These are phyloP conservation scores for Tagetes patula DNA, from an alignment of 129 eudicot genomes.

Conservation along the genomic window DNA sequence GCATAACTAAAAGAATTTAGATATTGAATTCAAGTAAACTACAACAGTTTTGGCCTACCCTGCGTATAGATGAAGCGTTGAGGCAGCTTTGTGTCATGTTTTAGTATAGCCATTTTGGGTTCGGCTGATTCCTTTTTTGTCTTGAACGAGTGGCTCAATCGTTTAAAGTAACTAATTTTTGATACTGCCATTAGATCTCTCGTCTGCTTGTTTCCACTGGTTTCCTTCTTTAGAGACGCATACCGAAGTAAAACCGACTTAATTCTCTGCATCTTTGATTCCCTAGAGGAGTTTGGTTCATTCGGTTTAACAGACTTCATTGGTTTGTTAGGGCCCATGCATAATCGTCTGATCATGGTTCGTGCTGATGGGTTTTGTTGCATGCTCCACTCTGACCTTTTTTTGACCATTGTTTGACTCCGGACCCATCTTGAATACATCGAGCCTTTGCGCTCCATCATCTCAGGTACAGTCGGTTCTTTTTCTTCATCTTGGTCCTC, in stretches of 20 bases:
- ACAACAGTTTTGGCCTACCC: conserved; percentile 31
- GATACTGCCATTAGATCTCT: conserved; percentile 32
- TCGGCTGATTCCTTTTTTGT: conserved; percentile 34
- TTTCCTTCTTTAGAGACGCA: conserved; percentile 56
- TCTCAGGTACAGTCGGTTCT: conserved; percentile 19
- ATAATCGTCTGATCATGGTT: conserved; percentile 35
- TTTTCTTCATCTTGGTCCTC: conserved; percentile 15
- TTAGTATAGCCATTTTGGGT: conserved; percentile 31
- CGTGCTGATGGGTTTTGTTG: conserved; percentile 30
- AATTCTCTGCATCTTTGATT: conserved; percentile 50
- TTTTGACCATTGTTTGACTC: conserved; percentile 43
- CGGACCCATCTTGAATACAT: conserved; percentile 54
- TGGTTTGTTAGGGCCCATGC: conserved; percentile 18
- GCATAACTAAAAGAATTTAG: not conserved
- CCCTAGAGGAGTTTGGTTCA: conserved; percentile 24
- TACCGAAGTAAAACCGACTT: conserved; percentile 57
- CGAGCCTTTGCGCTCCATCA: conserved; percentile 49
- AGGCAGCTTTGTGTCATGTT: conserved; percentile 40
- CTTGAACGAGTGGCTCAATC: conserved; percentile 48
- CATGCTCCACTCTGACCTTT: conserved; percentile 20
- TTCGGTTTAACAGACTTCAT: conserved; percentile 32
- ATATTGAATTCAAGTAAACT: conserved; percentile 10
- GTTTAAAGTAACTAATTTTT: conserved; percentile 46
- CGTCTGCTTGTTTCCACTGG: conserved; percentile 28
- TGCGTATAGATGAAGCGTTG: conserved; percentile 40